phyloP scores from a whole-genome alignment of 73 alveolate species.

The Paramecium bursaria region DNA sequence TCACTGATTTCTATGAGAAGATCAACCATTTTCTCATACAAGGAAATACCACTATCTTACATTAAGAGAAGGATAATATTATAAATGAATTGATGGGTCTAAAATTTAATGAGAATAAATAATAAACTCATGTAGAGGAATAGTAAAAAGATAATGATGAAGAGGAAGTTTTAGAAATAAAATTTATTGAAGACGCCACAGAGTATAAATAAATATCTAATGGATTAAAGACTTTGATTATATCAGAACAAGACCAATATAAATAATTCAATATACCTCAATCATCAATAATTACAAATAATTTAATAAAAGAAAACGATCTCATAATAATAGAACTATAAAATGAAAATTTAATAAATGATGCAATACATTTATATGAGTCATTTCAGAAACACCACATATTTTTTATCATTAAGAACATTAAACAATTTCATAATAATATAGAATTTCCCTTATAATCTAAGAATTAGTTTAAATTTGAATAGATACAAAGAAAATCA shows the following conservation, averaged over 20 bases:
- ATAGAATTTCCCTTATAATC: slow-evolving; percentile 36
- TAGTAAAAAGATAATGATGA: background rate
- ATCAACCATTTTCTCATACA: background rate
- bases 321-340: background rate
- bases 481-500: background rate
- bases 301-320: background rate
- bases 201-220: background rate
- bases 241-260: background rate
- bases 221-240: background rate
- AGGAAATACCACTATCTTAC: background rate
- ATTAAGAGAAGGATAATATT: background rate
- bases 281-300: background rate
- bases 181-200: background rate
- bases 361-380: background rate
- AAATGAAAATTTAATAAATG: background rate
- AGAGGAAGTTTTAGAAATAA: background rate
- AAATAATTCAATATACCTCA: too few species aligned
- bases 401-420: background rate
- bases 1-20: background rate
- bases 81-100: background rate
- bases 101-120: background rate
- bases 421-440: slow-evolving; percentile 24
- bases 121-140: background rate
- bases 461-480: background rate
- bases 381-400: background rate